These are phyloP conservation scores for Pouteria campechiana DNA, from an alignment of 179 eudicot species.

Conservation along the genomic window DNA sequence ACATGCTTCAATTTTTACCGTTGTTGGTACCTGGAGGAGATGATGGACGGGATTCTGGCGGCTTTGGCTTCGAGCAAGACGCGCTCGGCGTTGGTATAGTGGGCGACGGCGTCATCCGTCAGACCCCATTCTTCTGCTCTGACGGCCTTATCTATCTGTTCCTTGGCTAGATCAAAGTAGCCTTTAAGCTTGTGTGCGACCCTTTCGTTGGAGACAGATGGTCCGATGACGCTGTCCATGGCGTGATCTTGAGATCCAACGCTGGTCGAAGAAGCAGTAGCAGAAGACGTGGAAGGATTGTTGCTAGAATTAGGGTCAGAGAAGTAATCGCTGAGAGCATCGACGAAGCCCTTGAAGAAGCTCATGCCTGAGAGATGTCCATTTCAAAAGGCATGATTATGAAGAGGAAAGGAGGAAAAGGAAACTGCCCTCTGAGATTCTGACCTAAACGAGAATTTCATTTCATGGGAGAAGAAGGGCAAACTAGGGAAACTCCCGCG, in stretches of 20 bases:
- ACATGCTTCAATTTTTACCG: too few relatives aligned
- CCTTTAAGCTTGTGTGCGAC: conserved; percentile 88
- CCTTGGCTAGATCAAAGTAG: conserved; percentile 78
- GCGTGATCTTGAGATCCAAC: conserved; percentile 10
- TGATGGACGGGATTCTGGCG: conserved; percentile 60
- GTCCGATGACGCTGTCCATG: conserved; percentile 46
- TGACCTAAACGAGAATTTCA: too few relatives aligned
- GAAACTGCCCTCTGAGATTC: too few relatives aligned
- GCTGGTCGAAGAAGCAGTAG: conserved; percentile 30
- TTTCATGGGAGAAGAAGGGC: too few relatives aligned
- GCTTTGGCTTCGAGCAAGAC: conserved; percentile 65
- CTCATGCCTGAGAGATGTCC: conserved; percentile 49
- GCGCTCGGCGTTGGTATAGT: conserved; percentile 57
- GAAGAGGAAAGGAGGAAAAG: too few relatives aligned
- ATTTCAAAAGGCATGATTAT: too few relatives aligned
- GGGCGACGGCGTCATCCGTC: conserved; percentile 59
- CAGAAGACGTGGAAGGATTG: too few relatives aligned
- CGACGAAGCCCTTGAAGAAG: conserved; percentile 40
- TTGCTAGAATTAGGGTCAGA: conserved; percentile 17
- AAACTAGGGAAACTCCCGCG: too few relatives aligned
- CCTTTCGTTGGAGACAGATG: conserved; percentile 51
- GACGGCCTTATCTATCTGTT: conserved; percentile 79
- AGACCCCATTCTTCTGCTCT: conserved; percentile 93
- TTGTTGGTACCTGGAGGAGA: conserved; percentile 51
- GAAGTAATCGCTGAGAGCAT: conserved; percentile 39